Evolutionary conservation across 176 grass and related monocot species (phyloP).

Genomic region (Phyllostachys edulis): DNA sequence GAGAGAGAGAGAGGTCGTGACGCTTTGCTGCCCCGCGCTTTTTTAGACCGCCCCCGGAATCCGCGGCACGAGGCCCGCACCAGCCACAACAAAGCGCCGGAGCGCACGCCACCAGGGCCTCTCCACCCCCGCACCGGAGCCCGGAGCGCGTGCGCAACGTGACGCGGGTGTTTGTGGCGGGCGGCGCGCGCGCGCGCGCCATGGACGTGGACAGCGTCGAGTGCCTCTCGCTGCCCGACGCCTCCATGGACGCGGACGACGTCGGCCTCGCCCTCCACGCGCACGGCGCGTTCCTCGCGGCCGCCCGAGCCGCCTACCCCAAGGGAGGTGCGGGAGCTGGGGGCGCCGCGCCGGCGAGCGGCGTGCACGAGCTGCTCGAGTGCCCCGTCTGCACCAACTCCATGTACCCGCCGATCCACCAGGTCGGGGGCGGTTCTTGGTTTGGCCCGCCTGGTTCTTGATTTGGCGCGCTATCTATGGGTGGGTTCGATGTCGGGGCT

Average conservation of each 20-base stretch:
- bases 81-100: constrained; percentile 33
- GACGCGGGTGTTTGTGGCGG: neutral
- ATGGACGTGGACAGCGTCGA: constrained; percentile 69
- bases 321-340: constrained; percentile 2
- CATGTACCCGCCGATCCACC: constrained; percentile 97
- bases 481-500: neutral
- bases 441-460: neutral
- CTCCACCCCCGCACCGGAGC: neutral
- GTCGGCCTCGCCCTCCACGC: constrained; percentile 34
- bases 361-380: constrained; percentile 93
- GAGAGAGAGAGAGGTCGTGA: neutral
- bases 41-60: constrained; percentile 24
- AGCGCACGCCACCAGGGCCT: neutral
- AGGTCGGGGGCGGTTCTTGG: constrained; percentile 39
- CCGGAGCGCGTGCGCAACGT: neutral
- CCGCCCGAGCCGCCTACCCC: constrained; percentile 26
- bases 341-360: constrained; percentile 32
- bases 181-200: constrained; percentile 1
- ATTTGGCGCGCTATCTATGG: neutral
- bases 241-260: constrained; percentile 36
- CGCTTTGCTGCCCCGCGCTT: neutral
- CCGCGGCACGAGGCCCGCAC: neutral
- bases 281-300: constrained; percentile 27
- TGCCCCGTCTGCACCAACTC: constrained; percentile 98
- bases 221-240: constrained; percentile 70